A percentile compares a stretch with the other conserved stretches of the same genome.
These are phyloP conservation scores for Eucalyptus cladocalyx DNA, from an alignment of 345 rosid genomes.

Conservation along the genomic window DNA sequence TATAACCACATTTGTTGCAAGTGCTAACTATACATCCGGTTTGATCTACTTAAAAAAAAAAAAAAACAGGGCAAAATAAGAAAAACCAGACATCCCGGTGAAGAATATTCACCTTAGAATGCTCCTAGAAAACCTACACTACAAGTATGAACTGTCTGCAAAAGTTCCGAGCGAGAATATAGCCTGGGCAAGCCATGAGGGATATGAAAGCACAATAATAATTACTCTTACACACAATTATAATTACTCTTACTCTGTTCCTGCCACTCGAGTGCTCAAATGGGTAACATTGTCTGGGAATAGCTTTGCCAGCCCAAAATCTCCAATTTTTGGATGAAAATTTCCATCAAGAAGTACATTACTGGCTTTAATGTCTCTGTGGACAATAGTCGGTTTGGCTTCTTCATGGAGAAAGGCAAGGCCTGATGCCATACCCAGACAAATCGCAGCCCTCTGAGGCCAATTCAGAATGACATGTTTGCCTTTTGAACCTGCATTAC, in stretches of 20 bases:
- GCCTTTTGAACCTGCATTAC: conserved; percentile 39
- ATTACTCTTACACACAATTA: conserved; percentile 21
- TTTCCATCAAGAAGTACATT: conserved; percentile 55
- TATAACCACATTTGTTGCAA: neutral
- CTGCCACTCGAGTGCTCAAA: conserved; percentile 70
- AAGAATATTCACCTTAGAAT: neutral
- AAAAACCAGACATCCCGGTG: neutral
- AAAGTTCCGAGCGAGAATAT: neutral
- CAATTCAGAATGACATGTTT: conserved; percentile 35
- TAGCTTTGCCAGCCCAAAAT: conserved; percentile 71
- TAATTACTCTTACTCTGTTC: conserved; percentile 46
- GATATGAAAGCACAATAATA: neutral
- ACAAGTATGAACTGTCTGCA: neutral
- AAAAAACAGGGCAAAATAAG: neutral
- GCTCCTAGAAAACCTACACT: neutral
- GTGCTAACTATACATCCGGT: neutral
- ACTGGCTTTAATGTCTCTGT: conserved; percentile 78
- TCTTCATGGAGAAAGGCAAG: conserved; percentile 67
- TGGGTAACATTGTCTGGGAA: conserved; percentile 73
- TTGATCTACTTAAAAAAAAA: neutral
- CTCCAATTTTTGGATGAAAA: conserved; percentile 58
- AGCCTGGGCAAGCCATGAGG: neutral
- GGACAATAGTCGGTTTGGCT: conserved; percentile 50
- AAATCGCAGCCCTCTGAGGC: conserved; percentile 46
- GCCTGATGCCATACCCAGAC: conserved; percentile 56